Evolutionary conservation across 2,329 filamentous ascomycete genomes (phyloP).

Genomic region (Monosporascus sp.): DNA sequence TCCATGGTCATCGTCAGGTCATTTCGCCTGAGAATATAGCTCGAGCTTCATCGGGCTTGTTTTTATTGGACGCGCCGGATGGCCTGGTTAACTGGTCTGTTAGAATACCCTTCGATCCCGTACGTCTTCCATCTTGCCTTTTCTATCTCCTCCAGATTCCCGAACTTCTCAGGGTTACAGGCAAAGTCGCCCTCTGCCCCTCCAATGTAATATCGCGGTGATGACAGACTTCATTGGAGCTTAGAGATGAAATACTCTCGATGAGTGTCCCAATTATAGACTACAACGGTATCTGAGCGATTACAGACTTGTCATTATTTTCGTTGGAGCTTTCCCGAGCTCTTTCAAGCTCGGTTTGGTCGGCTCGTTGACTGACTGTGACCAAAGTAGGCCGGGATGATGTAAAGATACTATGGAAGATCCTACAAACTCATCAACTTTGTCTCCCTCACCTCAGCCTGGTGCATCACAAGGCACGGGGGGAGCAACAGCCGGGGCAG

Average conservation of each 20-base stretch:
- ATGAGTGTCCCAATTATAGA: slow-evolving; percentile 67
- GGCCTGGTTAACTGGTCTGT: background rate
- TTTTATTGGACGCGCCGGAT: background rate
- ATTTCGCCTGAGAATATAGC: background rate
- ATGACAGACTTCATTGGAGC: slow-evolving; percentile 56
- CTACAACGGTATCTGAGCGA: slow-evolving; percentile 97
- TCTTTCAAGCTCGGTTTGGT: background rate
- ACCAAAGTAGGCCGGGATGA: slow-evolving; percentile 41
- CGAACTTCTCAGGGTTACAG: background rate
- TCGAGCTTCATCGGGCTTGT: background rate
- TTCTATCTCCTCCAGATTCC: background rate
- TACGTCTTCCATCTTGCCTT: slow-evolving; percentile 5
- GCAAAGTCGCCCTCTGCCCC: background rate
- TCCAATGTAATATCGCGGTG: slow-evolving; percentile 37
- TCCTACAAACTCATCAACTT: slow-evolving; percentile 11
- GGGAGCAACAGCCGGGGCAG: slow-evolving; percentile 15
- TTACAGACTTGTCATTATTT: slow-evolving; percentile 24
- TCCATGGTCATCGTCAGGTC: background rate
- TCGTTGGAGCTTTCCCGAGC: slow-evolving; percentile 7
- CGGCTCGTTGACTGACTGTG: slow-evolving; percentile 8
- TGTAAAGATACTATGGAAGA: slow-evolving; percentile 26
- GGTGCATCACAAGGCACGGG: slow-evolving; percentile 8
- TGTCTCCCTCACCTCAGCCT: slow-evolving; percentile 11
- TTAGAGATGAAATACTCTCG: slow-evolving; percentile 56
- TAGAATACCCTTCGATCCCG: slow-evolving; percentile 1